Base-by-base conservation (phyloP, 140 eudicot genomes). In the Erigeron philadelphicus region DNA sequence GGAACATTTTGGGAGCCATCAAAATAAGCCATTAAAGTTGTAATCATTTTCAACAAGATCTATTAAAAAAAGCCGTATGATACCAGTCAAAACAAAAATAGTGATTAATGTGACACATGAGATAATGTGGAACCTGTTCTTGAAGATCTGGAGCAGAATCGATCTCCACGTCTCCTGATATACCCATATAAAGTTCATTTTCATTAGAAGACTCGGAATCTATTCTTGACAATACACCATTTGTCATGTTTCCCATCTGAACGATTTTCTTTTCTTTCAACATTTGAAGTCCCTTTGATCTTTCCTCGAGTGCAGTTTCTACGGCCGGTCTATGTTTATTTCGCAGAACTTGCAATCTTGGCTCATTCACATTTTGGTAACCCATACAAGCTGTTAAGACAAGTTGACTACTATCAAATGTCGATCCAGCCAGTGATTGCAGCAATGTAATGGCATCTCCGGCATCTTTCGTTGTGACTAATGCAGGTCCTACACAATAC, bases 311-410 rank as follows among this genome's bases (percentile, higher is more conserved):
- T 44, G 83, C 81, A 70, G 95, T 85, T 63, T 41, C 71, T 46
- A 94, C 87, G 76, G 95, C 75, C 41, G 97, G 95, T 48, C 99
- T 78, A 77, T 94, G 99, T 59, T 94, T 94, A 74, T 81, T 75
- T 75, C 99, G 77, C 61, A 94, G 52, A 47, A 73, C 84, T 81
- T 80, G 86, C 76, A 94, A 72, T 76, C 97, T 79, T 16, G 82
- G 61, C 72, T 94, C 99, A 21, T 72, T 62, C 43, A 94, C 95
- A 59, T 87, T 94, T 43, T 86, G 99, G 76, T 75, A 94, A 62
- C 97, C 97, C 99, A 89, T 89, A 86, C 99, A 87, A 54, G 99
- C 97, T 4, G 97, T 94, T 82, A 94, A 71, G 25, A 94, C 99
- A 60, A 94, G 97, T 77, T 89, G 99, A 84, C 99, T 94, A 82